A percentile compares a stretch with the other conserved stretches of the same genome.
Conservation (phyloP, 2,329 filamentous ascomycete genomes). For the Cordyceps pruinosa region DNA sequence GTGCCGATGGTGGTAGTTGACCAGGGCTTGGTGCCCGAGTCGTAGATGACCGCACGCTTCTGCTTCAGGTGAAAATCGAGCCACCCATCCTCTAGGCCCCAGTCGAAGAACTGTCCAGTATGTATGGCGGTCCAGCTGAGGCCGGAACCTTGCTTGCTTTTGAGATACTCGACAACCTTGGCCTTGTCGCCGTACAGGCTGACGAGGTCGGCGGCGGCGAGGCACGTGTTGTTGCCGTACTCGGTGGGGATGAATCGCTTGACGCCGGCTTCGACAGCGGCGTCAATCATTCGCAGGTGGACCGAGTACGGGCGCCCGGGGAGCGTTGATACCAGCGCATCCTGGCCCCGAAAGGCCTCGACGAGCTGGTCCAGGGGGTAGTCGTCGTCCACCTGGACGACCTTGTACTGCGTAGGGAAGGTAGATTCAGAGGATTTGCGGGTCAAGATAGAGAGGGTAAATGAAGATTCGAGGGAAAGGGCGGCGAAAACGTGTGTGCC, state of each 20-base stretch:
- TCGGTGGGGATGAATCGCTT: slow-evolving; percentile 43
- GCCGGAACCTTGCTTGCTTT: slow-evolving; percentile 19
- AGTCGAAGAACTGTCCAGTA: slow-evolving; percentile 47
- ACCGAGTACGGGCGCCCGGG: slow-evolving; percentile 25
- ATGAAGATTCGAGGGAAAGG: background rate
- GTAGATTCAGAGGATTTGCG: slow-evolving; percentile 11
- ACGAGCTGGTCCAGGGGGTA: slow-evolving; percentile 10
- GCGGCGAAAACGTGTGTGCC: slow-evolving; percentile 9
- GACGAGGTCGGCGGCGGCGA: background rate
- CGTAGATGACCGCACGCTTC: slow-evolving; percentile 26
- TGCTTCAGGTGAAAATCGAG: slow-evolving; percentile 29
- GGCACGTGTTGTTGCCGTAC: slow-evolving; percentile 23
- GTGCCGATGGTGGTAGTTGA: slow-evolving; percentile 13
- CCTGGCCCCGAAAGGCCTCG: slow-evolving; percentile 14
- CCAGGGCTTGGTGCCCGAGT: slow-evolving; percentile 13
- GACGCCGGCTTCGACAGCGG: slow-evolving; percentile 29
- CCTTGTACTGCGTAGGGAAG: slow-evolving; percentile 3
- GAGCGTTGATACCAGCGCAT: slow-evolving; percentile 31
- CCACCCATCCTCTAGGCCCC: slow-evolving; percentile 19
- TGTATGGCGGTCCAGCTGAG: slow-evolving; percentile 47
- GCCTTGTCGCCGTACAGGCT: slow-evolving; percentile 6
- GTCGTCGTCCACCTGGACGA: slow-evolving; percentile 4
- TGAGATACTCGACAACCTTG: slow-evolving; percentile 18
- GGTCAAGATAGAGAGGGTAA: slow-evolving; percentile 10
- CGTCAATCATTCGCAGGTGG: slow-evolving; percentile 43